Evolutionary conservation across 176 grass and related monocot species (phyloP).

Genomic region (Zea luxurians): DNA sequence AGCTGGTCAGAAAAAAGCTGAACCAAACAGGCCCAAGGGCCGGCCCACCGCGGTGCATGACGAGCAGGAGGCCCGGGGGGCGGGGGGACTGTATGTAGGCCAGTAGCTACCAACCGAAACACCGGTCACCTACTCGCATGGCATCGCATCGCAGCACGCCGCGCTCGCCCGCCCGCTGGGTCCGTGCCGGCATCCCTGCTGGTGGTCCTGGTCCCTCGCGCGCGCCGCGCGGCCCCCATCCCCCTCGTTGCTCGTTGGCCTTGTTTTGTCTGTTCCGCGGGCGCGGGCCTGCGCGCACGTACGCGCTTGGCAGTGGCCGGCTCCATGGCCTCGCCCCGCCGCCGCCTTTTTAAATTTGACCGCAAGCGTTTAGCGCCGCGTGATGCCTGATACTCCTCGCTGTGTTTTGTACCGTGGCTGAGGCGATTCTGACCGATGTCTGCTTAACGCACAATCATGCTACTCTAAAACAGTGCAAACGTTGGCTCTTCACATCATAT

Average conservation of each 20-base stretch:
- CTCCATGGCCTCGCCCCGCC: not conserved
- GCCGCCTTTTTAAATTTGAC: not conserved
- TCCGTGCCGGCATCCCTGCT: not conserved
- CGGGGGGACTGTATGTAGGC: not conserved
- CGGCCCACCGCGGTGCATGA: no score
- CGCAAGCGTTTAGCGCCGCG: constrained; percentile 21
- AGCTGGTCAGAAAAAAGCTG: no score
- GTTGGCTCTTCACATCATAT: no score
- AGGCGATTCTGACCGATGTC: no score
- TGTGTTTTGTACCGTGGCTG: no score
- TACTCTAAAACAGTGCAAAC: no score
- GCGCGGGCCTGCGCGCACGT: constrained; percentile 32
- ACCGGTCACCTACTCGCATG: constrained; percentile 13
- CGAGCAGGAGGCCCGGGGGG: no score
- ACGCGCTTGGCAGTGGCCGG: constrained; percentile 26
- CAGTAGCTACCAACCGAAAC: constrained; percentile 11
- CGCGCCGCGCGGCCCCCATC: not conserved
- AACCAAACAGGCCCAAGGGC: no score
- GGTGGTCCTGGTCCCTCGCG: constrained; percentile 22
- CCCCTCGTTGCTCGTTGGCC: not conserved
- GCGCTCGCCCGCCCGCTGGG: not conserved
- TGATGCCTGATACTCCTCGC: no score
- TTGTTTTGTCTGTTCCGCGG: not conserved
- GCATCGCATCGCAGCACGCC: not conserved
- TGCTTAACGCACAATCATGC: no score